Evolutionary conservation across 345 rosid species (phyloP), one percentile per base, ranked within the genome.

Genomic region (Lumnitzera littorea): DNA sequence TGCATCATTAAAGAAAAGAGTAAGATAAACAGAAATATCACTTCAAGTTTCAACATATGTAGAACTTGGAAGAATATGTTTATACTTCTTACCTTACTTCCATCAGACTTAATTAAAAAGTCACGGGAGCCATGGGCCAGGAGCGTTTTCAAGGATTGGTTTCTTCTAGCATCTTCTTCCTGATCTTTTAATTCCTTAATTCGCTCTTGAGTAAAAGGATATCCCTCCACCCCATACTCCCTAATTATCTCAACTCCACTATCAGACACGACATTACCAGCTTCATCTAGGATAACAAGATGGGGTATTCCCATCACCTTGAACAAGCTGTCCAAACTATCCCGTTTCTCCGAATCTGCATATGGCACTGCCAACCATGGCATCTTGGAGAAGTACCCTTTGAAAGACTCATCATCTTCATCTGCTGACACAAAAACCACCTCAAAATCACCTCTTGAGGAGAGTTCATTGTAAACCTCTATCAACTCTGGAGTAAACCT

Each of bases 301-400:
- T 78, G 70, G 41, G 97, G 96, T 29, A 91, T 82, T 17, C 94
- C 96, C 56, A 57, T 71, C 24, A 88, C 89, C 66, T 79, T 72
- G 66, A 86, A 91, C 60, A 76, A 12, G 59, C 60, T 56, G 50
- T 84, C 72, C 69, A 91, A 70, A 64, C 61, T 63, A 15, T 69
- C 73, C 20, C 91, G 84, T 0, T 76, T 80, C 23, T 72, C 84
- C 0, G 82, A 78, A 60, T 91, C 88, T 24, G 86, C 73, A 56
- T 82, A 91, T 0, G 89, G 97, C 29, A 91, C 74, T 6, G 96
- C 89, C 23, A 88, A 91, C 96, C 97, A 91, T 1, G 96, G 89
- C 97, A 91, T 88, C 72, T 79, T 79, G 12, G 83, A 69, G 72
- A 91, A 83, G 64, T 91, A 91, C n/a, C 46, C 63, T 0, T 46